Base-by-base conservation (phyloP, 352 stramenopile genomes). In the Phytophthora tentaculata region DNA sequence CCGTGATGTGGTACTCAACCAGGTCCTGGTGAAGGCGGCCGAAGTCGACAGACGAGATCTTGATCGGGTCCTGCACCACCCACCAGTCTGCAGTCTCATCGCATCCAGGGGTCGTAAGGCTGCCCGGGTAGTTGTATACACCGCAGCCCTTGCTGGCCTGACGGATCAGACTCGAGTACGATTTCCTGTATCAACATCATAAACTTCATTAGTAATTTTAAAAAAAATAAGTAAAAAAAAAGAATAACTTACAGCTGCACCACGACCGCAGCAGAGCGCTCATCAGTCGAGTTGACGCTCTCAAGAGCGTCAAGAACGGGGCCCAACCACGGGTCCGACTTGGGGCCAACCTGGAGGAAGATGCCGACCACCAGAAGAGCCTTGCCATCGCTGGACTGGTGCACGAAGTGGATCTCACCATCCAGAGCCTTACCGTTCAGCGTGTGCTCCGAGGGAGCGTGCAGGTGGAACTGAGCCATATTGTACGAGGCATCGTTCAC, bases 111-210 rank as follows among this genome's bases (percentile, higher is more conserved):
- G 78, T 89, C 19, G 81, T 92, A 16, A 89, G 71, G 19, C 84
- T 90, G n/a, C 84, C 84, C 0, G 78, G 56, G 76, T 92, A 92
- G 73, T 92, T 92, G 67, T 73, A 89, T 16, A 83, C 47, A 13
- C 48, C 64, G 32, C 74, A 37, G 12, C 14, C 44, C 20, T 47
- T 56, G 19, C 61, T 47, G n/a, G 48, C 56, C 10, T 52, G 61
- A 23, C 47, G 44, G 28, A 80, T 44, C 12, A 83, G 51, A 24
- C 23, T 7, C 45, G 65, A 60, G 72, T 83, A 83, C 49, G 75
- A 80, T 62, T 57, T 65, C 61, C 74, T 82, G 60, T 44, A 10
- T 10, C 39, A 39, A 35, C 5, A 64, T 54, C 16, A 49, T 2
- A 3, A 43, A 62, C 51, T 37, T 22, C 5, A 59, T 64, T 47